Conservation (phyloP, 2,329 filamentous ascomycete species). For the Fusarium praegraminearum region DNA sequence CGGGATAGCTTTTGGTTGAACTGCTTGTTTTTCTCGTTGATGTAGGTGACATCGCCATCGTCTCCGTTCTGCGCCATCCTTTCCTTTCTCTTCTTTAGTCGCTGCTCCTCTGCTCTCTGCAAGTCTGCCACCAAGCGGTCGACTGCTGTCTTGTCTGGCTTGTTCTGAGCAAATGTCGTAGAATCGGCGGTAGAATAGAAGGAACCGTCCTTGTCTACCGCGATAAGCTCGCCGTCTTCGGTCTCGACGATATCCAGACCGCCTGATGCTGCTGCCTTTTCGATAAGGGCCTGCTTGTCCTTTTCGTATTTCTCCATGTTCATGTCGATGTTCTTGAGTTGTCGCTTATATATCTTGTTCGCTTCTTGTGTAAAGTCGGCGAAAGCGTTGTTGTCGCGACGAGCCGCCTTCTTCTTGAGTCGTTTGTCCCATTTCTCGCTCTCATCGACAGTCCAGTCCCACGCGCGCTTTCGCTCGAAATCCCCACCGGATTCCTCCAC, state of each 20-base stretch:
- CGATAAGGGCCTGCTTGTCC: slow-evolving; percentile 86
- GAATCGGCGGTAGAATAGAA: slow-evolving; percentile 93
- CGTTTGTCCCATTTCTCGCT: slow-evolving; percentile 94
- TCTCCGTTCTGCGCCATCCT: slow-evolving; percentile 83
- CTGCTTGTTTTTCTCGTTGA: slow-evolving; percentile 99
- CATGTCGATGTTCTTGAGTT: slow-evolving; percentile 80
- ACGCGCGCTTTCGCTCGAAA: slow-evolving; percentile 97
- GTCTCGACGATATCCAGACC: slow-evolving; percentile 94
- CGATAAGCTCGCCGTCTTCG: slow-evolving; percentile 93
- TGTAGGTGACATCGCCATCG: slow-evolving; percentile 94
- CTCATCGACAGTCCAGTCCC: slow-evolving; percentile 98
- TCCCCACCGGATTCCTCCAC: slow-evolving; percentile 87
- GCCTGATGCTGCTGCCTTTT: slow-evolving; percentile 85
- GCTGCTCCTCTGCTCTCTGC: slow-evolving; percentile 86
- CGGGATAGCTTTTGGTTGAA: slow-evolving; percentile 97
- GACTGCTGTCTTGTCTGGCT: slow-evolving; percentile 86
- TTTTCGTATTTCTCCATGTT: slow-evolving; percentile 87
- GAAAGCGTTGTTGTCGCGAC: slow-evolving; percentile 88
- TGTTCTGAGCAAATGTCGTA: slow-evolving; percentile 83
- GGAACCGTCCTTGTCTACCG: slow-evolving; percentile 88
- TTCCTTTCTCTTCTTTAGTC: slow-evolving; percentile 87
- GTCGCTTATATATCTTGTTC: slow-evolving; percentile 92
- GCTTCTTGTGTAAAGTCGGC: slow-evolving; percentile 89
- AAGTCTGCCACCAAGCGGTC: slow-evolving; percentile 89
- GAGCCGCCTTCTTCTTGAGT: slow-evolving; percentile 84